Evolutionary conservation across 2,329 filamentous ascomycete genomes (phyloP), one percentile per base, ranked within the genome.

Genomic region (Blastomyces gilchristii): DNA sequence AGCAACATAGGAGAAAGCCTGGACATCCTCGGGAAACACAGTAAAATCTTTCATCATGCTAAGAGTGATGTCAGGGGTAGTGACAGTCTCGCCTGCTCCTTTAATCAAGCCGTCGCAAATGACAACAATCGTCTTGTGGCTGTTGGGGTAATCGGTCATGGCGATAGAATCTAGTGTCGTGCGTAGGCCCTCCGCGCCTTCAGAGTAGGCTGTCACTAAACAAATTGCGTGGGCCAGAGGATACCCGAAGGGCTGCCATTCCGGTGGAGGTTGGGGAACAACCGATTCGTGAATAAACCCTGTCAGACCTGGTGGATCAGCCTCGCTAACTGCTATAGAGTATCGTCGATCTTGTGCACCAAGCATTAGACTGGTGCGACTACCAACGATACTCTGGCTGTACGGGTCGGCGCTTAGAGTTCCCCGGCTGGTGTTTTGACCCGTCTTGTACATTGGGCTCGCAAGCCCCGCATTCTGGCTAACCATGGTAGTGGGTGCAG

Each of bases 21-120:
- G 82, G 1, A 97, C 94, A 64, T 97, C 87, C 37, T 95, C 86
- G 0, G 86, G 87, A 6, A 85, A 83, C 8, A 91, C 82, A 2
- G 90, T 87, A 71, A 91, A 87, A 69, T 99, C 94, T 73, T 89
- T 94, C 87, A 99, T 90, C 94, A 99, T 99, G 71, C 85, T 82
- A 63, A 99, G 79, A 68, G 89, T 87, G 69, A 95, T 90, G 14
- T 99, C 94, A 0, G 94, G 94, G 0, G 94, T 99, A 3, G 91
- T 89, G 70, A 89, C 79, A 9, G 82, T 79, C 77, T 99, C 94
- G 58, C 95, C 94, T 71, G 95, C 85, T 68, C 95, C 95, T 79
- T 97, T 97, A 81, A 99, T 96, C 72, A 97, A 85, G 77, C 94
- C 94, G 75, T 99, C 94, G 77, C 94, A 99, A 70, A 99, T 90